A percentile compares a stretch with the other conserved stretches of the same genome.
phyloP scores from a whole-genome alignment of 495 filamentous ascomycete species.

The Trichocladium antarcticum region DNA sequence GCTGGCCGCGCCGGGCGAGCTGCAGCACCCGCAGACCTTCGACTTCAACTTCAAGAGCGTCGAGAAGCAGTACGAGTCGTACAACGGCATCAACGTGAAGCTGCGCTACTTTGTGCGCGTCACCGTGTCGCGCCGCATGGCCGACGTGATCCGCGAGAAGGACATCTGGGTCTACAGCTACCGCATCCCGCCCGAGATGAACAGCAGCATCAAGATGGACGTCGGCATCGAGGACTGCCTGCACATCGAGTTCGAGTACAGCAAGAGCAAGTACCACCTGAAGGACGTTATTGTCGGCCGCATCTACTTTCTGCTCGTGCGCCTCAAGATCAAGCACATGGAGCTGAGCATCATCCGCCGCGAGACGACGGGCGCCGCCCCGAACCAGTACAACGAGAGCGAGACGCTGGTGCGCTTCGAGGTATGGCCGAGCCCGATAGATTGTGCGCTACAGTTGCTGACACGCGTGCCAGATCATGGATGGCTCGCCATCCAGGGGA shows the following conservation, averaged over 20 bases:
- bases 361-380: slow-evolving; percentile 93
- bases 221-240: slow-evolving; percentile 99
- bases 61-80: slow-evolving; percentile 99
- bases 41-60: slow-evolving; percentile 99
- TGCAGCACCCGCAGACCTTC: slow-evolving; percentile 97
- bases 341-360: slow-evolving; percentile 94
- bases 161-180: slow-evolving; percentile 99
- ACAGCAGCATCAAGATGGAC: slow-evolving; percentile 99
- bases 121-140: slow-evolving; percentile 92
- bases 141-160: slow-evolving; percentile 96
- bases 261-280: slow-evolving; percentile 96
- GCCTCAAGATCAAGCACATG: slow-evolving; percentile 99
- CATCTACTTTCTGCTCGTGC: slow-evolving; percentile 96
- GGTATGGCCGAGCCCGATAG: slow-evolving; percentile 40
- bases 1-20: slow-evolving; percentile 87
- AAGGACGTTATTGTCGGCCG: slow-evolving; percentile 99
- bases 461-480: slow-evolving; percentile 72
- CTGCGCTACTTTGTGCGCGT: slow-evolving; percentile 97
- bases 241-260: slow-evolving; percentile 99
- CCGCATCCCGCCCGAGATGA: slow-evolving; percentile 94
- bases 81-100: slow-evolving; percentile 99
- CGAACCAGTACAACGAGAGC: slow-evolving; percentile 99
- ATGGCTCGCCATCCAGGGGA: slow-evolving; percentile 91
- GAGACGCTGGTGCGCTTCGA: slow-evolving; percentile 97
- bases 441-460: background rate